A percentile compares a stretch with the other conserved stretches of the same genome.
Conservation (phyloP, 768 basidiomycete genomes). For the Sutorius australiensis region DNA sequence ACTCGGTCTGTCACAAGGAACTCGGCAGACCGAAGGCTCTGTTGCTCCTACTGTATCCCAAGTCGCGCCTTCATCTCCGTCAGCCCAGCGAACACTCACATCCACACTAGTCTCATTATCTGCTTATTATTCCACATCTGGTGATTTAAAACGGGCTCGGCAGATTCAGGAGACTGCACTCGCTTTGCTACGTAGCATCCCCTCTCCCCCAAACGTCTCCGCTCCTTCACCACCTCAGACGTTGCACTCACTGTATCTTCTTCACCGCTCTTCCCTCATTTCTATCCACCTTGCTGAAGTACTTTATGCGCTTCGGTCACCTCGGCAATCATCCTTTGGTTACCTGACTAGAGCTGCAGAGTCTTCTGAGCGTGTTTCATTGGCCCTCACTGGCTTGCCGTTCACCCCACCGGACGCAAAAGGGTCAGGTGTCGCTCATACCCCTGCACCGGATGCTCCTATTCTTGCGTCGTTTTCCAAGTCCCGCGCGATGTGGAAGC, state of each 20-base stretch:
- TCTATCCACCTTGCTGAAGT: constrained; percentile 75
- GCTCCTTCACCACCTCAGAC: constrained; percentile 51
- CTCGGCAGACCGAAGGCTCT: constrained; percentile 18
- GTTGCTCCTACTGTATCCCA: constrained; percentile 32
- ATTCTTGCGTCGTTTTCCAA: constrained; percentile 44
- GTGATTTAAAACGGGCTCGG: constrained; percentile 52
- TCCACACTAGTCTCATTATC: constrained; percentile 69
- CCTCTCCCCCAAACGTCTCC: constrained; percentile 41
- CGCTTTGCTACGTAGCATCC: constrained; percentile 50
- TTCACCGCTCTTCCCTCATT: constrained; percentile 71
- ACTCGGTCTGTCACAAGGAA: constrained; percentile 43
- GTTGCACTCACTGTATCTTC: constrained; percentile 61
- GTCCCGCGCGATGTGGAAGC: constrained; percentile 49
- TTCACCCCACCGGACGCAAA: constrained; percentile 33
- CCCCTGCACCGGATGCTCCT: constrained; percentile 37
- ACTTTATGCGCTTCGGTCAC: constrained; percentile 45
- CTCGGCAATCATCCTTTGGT: constrained; percentile 46
- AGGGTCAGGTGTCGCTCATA: constrained; percentile 32
- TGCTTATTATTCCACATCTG: constrained; percentile 60
- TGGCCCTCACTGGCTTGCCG: constrained; percentile 46
- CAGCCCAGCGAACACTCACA: constrained; percentile 58
- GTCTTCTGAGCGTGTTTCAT: constrained; percentile 63
- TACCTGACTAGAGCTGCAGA: constrained; percentile 60
- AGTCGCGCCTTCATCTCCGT: constrained; percentile 50
- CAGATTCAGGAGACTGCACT: constrained; percentile 55